Evolutionary conservation across 768 basidiomycete genomes (phyloP), one percentile per base, ranked within the genome.

Genomic region (Tylopilus subfusipes): DNA sequence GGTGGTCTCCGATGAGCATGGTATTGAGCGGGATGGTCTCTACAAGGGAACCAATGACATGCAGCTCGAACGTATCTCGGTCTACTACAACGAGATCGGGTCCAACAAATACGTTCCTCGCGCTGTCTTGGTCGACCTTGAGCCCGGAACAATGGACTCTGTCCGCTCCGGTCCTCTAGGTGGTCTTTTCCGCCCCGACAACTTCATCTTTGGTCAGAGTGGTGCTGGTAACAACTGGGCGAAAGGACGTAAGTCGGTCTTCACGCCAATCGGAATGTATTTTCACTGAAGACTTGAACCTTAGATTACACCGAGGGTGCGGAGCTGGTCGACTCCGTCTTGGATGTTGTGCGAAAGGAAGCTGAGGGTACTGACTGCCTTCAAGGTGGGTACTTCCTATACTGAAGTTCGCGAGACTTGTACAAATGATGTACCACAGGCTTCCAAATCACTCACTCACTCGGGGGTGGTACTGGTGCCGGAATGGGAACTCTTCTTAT

Each of bases 151-250:
- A 48, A 93, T 93, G 91, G 91, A 93, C 70, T 89, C 92, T 56
- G 85, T 93, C 56, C 90, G 90, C 74, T 87, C 88, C 48, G 91
- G 92, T 48, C 90, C 93, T 63, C 82, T 96, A 51, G 94, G 95
- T 68, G 76, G 77, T 60, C 85, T 98, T 60, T 98, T 97, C 90
- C 87, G 93, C 65, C 95, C 95, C 34, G 95, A 97, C 77, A 98
- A 97, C 82, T 96, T 96, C 68, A 93, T 98, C 67, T 97, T 95
- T 61, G 96, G 94, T 52, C 96, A 98, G 76, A 93, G 86, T 73
- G 94, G 94, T 76, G 96, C 94, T 64, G 95, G 96, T 69, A 98
- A 99, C 85, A 98, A 98, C 79, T 98, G 97, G 97, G 96, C 97
- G 22, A 99, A 98, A 87, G 96, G 96, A 81, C 90, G 89, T 93